Conservation (phyloP, 2,329 filamentous ascomycete genomes). For the Neofusicoccum cordaticola region DNA sequence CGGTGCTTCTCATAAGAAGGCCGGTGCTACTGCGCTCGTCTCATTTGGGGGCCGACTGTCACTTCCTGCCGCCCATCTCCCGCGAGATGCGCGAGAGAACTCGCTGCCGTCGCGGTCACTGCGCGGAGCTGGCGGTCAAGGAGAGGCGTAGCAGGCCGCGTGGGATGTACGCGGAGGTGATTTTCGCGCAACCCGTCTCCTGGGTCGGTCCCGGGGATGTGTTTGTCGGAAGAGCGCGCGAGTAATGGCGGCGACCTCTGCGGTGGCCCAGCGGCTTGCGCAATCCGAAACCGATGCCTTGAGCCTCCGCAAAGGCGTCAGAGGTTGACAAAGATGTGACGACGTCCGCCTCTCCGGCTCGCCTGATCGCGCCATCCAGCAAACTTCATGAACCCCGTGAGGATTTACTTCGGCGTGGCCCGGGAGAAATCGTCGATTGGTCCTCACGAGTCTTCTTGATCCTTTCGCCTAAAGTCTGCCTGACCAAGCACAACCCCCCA, state of each 20-base stretch:
- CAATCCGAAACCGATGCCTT: not conserved
- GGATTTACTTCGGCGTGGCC: no score
- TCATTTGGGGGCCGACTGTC: not conserved
- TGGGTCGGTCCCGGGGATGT: not conserved
- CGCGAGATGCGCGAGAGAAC: not conserved
- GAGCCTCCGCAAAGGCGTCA: not conserved
- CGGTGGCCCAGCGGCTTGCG: not conserved
- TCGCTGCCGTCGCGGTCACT: not conserved
- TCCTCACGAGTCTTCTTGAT: not conserved
- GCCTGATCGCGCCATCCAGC: not conserved
- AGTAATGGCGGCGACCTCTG: not conserved
- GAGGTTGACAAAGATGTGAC: not conserved
- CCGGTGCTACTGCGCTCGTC: not conserved
- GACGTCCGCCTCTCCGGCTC: not conserved
- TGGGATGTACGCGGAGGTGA: not conserved
- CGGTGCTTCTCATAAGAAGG: not conserved
- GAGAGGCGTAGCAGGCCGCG: constrained; percentile 1
- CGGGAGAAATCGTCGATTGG: not conserved
- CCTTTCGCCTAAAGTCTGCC: no score
- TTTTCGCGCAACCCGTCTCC: not conserved
- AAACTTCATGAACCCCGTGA: no score
- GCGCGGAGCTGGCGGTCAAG: no score
- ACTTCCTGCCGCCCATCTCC: not conserved
- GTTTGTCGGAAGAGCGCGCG: not conserved
- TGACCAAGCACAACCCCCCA: no score